Base-by-base conservation (phyloP, 257 asterid species). In the Nicotiana tabacum region DNA sequence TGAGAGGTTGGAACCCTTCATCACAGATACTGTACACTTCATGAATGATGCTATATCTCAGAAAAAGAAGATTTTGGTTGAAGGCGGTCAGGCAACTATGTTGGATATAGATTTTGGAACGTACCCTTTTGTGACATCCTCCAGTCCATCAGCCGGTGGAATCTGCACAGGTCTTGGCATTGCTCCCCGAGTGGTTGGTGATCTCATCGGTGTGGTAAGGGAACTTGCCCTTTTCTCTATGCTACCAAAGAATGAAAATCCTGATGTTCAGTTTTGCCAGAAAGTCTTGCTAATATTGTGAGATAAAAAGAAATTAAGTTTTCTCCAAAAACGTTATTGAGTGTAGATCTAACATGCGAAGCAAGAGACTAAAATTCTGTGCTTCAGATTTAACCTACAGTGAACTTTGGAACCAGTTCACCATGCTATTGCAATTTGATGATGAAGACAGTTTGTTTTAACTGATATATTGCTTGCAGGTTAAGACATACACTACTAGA, bases 31-130 rank as follows among this genome's bases (percentile, higher is more conserved):
- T 0, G 98, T 96, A 85, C 90, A 96, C 83, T 94, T 83, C 90
- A 86, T 96, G 92, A 91, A 93, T 77, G 95, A 94, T 82, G 91
- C 98, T 56, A 87, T 96, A 70, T 81, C 90, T 77, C 91, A 84
- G 87, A 88, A 92, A 48, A 85, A 89, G 83, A 96, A 88, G 90
- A 85, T 96, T 84, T 85, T 96, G 91, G 98, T 96, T 8, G 98
- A 96, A 91, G 99, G 99, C 60, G 98, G 99, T 86, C 99, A 96
- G 87, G 99, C 98, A 61, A 96, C 99, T 53, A 94, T 96, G 99
- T 88, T 96, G 15, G 98, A 96, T 85, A 85, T 96, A 16, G 99
- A 94, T 85, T 94, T 96, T 85, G 99, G 99, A 48, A 96, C 99
- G 33, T 96, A 96, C 80, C 98, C 99, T 35, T 96, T 93, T 60